phyloP scores from a whole-genome alignment of 129 eudicot genomes.

The Lonicera japonica region DNA sequence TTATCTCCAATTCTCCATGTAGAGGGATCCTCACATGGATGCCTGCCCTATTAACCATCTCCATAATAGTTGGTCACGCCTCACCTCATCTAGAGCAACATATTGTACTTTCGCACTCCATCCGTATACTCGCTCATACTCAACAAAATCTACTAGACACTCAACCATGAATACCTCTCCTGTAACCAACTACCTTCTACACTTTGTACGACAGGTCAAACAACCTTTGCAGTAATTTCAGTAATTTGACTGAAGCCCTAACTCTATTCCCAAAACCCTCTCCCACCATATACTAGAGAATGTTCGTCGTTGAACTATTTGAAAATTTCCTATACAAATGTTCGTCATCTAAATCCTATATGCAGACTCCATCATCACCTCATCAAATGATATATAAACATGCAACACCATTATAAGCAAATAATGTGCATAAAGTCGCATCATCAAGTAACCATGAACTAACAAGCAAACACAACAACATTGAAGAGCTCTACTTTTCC shows the following conservation, averaged over 20 bases:
- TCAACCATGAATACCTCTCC: no score
- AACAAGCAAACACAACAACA: background rate
- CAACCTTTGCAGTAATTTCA: background rate
- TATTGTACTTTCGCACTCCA: no score
- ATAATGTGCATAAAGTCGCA: background rate
- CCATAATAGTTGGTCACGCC: no score
- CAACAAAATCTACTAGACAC: no score
- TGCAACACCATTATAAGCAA: background rate
- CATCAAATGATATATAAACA: background rate
- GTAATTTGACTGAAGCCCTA: background rate
- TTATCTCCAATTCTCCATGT: no score
- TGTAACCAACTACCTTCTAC: no score
- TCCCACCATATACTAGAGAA: background rate
- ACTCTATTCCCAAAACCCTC: background rate
- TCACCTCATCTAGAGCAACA: no score
- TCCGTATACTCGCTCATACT: no score
- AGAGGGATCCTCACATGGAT: no score
- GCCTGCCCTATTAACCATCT: no score
- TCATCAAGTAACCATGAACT: background rate
- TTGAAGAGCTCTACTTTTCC: background rate
- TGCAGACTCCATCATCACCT: background rate
- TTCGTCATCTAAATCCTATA: background rate
- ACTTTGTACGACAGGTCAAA: background rate
- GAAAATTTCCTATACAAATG: background rate
- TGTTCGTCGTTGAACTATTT: background rate